Evolutionary conservation across 257 asterid genomes (phyloP).

Genomic region (Ilex asprella): DNA sequence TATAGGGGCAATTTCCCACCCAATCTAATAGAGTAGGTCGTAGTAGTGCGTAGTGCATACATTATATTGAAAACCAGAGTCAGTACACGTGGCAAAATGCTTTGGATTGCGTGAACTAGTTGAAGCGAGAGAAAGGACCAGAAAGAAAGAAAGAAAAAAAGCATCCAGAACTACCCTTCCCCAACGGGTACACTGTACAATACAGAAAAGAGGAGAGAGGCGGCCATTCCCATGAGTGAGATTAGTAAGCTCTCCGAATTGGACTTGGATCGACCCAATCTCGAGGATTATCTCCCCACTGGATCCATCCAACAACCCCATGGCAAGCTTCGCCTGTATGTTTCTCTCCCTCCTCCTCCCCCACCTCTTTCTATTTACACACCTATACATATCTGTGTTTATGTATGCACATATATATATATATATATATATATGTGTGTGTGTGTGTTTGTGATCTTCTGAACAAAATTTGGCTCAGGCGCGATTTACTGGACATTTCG

Average conservation of each 20-base stretch:
- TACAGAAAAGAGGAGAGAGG: background rate
- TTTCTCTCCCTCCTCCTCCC: background rate
- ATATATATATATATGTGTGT: background rate
- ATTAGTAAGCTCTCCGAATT: slow-evolving; percentile 57
- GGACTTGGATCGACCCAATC: slow-evolving; percentile 88
- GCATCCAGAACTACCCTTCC: background rate
- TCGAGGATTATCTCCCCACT: slow-evolving; percentile 85
- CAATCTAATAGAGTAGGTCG: no score
- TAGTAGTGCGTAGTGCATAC: no score
- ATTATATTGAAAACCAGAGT: background rate
- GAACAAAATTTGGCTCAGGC: slow-evolving; percentile 28
- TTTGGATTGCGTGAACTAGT: background rate
- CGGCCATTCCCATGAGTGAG: background rate
- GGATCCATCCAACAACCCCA: slow-evolving; percentile 83
- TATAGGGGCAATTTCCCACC: no score
- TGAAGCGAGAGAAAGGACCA: background rate
- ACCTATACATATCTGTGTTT: background rate
- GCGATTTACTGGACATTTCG: slow-evolving; percentile 88
- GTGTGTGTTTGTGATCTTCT: background rate
- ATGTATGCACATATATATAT: background rate
- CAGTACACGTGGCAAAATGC: background rate
- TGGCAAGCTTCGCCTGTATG: slow-evolving; percentile 73
- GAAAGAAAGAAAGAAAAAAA: no score
- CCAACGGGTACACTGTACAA: background rate
- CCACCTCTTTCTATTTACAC: background rate